Conservation (phyloP, 176 grass and related monocot species). For the Carex kokanica region DNA sequence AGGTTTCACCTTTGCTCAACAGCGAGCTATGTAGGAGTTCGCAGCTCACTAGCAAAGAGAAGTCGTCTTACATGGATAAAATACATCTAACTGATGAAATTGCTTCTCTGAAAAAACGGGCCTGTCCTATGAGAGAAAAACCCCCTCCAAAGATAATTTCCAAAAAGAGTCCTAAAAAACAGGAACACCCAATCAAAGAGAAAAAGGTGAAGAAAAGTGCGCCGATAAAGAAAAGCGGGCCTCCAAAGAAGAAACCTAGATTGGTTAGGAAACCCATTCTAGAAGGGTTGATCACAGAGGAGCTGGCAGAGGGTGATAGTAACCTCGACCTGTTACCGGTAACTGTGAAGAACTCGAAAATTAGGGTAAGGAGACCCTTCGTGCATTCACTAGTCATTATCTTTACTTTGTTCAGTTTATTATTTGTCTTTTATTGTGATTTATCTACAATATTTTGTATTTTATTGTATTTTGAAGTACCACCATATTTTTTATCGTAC, state of each 20-base stretch:
- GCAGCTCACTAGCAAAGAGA: neutral
- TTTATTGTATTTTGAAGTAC: neutral
- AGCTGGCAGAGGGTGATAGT: slow-evolving; percentile 18
- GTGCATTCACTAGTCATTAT: slow-evolving; percentile 71
- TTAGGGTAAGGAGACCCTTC: slow-evolving; percentile 38
- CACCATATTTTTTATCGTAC: neutral
- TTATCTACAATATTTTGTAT: neutral
- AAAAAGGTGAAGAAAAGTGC: neutral
- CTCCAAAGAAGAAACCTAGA: neutral
- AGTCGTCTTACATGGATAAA: neutral
- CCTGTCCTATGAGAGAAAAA: neutral
- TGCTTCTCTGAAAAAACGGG: neutral
- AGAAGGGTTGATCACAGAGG: neutral
- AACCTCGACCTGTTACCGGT: neutral
- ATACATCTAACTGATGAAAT: neutral
- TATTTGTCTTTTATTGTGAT: neutral
- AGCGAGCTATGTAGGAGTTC: slow-evolving; percentile 1
- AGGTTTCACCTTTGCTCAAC: neutral
- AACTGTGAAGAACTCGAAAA: slow-evolving; percentile 30
- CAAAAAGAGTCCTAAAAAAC: neutral
- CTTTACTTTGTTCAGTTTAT: slow-evolving; percentile 70
- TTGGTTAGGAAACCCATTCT: slow-evolving; percentile 14
- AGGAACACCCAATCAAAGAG: neutral
- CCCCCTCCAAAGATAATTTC: neutral
- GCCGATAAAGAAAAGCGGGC: neutral